Conservation (phyloP, 345 rosid genomes). For the Citrus sp. region DNA sequence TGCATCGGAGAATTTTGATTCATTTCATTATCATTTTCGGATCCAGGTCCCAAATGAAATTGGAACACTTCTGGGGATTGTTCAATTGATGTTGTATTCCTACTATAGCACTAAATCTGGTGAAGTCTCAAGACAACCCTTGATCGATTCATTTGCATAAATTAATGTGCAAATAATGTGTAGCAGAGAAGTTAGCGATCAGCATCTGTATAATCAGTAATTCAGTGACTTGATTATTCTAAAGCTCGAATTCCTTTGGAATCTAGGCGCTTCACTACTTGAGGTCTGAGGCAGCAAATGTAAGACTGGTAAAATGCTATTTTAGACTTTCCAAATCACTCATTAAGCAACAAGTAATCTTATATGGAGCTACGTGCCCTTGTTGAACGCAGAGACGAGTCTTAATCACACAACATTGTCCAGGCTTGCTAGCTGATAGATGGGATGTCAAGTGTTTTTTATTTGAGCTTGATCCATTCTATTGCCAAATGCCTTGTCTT, state of each 20-base stretch:
- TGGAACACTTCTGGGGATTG: constrained; percentile 40
- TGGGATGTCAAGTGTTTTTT: not conserved
- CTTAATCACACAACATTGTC: not conserved
- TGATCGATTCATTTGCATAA: constrained; percentile 26
- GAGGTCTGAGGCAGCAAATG: not conserved
- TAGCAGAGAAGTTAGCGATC: not conserved
- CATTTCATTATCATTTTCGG: not conserved
- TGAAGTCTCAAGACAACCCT: constrained; percentile 29
- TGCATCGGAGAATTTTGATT: not conserved
- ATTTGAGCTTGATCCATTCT: not conserved
- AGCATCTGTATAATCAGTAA: not conserved
- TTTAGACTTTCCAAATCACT: not conserved
- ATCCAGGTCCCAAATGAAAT: constrained; percentile 50
- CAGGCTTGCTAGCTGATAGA: not conserved
- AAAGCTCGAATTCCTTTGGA: not conserved
- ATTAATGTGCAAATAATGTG: not conserved
- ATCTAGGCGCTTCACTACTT: not conserved
- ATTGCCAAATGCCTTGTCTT: not conserved
- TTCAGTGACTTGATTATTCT: not conserved
- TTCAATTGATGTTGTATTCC: constrained; percentile 33
- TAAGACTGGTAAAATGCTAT: not conserved
- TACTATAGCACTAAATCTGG: constrained; percentile 28
- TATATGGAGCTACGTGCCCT: not conserved
- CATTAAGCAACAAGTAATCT: not conserved
- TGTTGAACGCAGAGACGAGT: not conserved